phyloP scores from a whole-genome alignment of 352 stramenopile genomes.

The Globisporangium polare region DNA sequence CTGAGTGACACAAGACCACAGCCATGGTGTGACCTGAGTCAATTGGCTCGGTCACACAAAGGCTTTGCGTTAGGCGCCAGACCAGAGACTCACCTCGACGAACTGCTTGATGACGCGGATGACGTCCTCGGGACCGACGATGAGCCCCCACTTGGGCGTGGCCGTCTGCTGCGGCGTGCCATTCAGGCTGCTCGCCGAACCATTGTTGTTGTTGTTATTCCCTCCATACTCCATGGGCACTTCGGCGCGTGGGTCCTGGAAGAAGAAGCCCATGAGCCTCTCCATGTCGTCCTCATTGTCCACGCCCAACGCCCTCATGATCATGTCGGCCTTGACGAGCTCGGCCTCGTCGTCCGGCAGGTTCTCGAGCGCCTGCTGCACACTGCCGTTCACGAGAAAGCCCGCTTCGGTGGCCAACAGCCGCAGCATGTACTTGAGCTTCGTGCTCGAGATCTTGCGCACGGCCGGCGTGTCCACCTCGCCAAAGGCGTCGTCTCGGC shows the following conservation, averaged over 20 bases:
- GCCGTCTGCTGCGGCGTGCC: slow-evolving; percentile 13
- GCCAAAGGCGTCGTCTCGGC: slow-evolving; percentile 34
- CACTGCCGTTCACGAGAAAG: slow-evolving; percentile 82
- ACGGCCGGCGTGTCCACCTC: slow-evolving; percentile 40
- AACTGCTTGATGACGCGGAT: slow-evolving; percentile 86
- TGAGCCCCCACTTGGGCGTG: slow-evolving; percentile 52
- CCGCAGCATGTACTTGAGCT: slow-evolving; percentile 89
- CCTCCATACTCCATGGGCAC: slow-evolving; percentile 35
- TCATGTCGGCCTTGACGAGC: slow-evolving; percentile 83
- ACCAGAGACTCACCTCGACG: slow-evolving; percentile 57
- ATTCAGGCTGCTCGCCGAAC: slow-evolving; percentile 1
- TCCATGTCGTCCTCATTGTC: slow-evolving; percentile 87
- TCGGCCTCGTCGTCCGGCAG: slow-evolving; percentile 73
- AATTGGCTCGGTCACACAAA: neutral
- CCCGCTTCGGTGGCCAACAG: slow-evolving; percentile 82
- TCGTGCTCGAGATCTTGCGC: slow-evolving; percentile 70
- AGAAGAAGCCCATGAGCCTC: slow-evolving; percentile 76
- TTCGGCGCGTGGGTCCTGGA: slow-evolving; percentile 60
- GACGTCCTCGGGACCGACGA: slow-evolving; percentile 82
- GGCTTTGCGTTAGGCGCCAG: neutral
- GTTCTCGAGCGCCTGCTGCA: slow-evolving; percentile 76
- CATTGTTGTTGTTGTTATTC: neutral
- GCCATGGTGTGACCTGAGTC: neutral
- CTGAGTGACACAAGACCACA: neutral
- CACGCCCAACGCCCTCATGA: slow-evolving; percentile 83